Conservation (phyloP, 2,329 filamentous ascomycete genomes). For the Sporothrix pallida region DNA sequence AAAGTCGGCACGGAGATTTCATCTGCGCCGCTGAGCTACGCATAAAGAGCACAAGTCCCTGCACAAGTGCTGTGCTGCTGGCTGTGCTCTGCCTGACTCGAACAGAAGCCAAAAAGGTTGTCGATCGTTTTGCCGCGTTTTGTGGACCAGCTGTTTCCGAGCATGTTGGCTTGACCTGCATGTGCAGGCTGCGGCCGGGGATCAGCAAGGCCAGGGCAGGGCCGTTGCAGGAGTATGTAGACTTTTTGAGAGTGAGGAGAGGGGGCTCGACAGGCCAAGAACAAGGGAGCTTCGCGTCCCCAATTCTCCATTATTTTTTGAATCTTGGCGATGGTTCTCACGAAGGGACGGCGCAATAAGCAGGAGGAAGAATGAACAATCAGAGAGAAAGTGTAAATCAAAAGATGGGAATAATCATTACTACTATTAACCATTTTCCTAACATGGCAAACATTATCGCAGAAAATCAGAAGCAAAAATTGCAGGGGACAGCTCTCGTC, state of each 20-base stretch:
- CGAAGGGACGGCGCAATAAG: too few relatives aligned
- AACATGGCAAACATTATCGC: conserved; percentile 17
- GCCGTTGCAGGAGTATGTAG: not conserved
- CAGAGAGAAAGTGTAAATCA: not conserved
- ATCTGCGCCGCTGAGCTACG: too few relatives aligned
- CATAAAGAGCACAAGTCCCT: too few relatives aligned
- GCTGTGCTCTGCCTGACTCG: not conserved
- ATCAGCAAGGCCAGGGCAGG: not conserved
- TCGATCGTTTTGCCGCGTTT: conserved; percentile 10
- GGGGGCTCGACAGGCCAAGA: not conserved
- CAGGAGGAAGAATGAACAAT: too few relatives aligned
- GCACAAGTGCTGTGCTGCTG: not conserved
- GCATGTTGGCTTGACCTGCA: not conserved
- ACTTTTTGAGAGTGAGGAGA: too few relatives aligned
- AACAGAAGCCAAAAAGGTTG: not conserved
- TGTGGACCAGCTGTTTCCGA: not conserved
- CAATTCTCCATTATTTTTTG: not conserved
- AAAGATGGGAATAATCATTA: not conserved
- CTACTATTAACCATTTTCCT: conserved; percentile 15
- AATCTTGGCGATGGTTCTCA: not conserved
- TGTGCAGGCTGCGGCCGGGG: conserved; percentile 5
- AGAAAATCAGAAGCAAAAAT: conserved; percentile 1
- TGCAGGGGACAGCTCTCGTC: not conserved
- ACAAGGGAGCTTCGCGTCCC: not conserved
- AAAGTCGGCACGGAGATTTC: not conserved